Conservation (phyloP, 805 yeast species). For the Candida loeiensis region DNA sequence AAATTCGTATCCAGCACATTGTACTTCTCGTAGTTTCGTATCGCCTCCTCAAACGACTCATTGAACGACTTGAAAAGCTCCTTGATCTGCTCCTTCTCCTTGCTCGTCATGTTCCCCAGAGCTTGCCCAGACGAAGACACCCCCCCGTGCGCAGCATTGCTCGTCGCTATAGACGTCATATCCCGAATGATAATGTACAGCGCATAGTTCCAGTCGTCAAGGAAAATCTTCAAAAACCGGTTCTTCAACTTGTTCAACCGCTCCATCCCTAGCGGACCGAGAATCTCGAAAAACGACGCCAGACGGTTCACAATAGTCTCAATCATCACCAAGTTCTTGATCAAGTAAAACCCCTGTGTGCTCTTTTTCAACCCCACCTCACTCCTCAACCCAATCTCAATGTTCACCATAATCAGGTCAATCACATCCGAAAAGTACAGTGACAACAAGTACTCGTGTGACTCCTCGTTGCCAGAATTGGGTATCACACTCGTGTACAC, state of each 20-base stretch:
- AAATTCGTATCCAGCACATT: slow-evolving; percentile 64
- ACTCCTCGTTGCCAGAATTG: slow-evolving; percentile 29
- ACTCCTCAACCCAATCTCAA: slow-evolving; percentile 57
- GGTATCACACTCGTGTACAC: slow-evolving; percentile 49
- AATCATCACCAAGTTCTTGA: slow-evolving; percentile 69
- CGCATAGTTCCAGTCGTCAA: slow-evolving; percentile 75
- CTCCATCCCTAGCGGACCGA: slow-evolving; percentile 58
- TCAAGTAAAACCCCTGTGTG: slow-evolving; percentile 63
- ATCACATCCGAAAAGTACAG: slow-evolving; percentile 73
- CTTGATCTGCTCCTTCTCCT: slow-evolving; percentile 77
- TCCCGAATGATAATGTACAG: slow-evolving; percentile 72
- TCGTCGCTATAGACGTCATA: slow-evolving; percentile 63
- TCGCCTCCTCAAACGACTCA: slow-evolving; percentile 74
- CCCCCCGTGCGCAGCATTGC: slow-evolving; percentile 43
- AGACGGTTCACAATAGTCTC: slow-evolving; percentile 69
- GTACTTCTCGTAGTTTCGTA: slow-evolving; percentile 60
- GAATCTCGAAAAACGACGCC: slow-evolving; percentile 45
- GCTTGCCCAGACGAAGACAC: slow-evolving; percentile 11
- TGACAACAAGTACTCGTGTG: slow-evolving; percentile 52
- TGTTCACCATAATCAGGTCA: slow-evolving; percentile 62
- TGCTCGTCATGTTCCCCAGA: slow-evolving; percentile 39
- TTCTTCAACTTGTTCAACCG: slow-evolving; percentile 68
- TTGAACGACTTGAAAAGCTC: slow-evolving; percentile 83
- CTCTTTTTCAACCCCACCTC: slow-evolving; percentile 33
- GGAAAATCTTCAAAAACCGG: slow-evolving; percentile 66